A percentile compares a stretch with the other conserved stretches of the same genome.
phyloP scores from a whole-genome alignment of 2,329 filamentous ascomycete genomes.

The Colletotrichum phormii region DNA sequence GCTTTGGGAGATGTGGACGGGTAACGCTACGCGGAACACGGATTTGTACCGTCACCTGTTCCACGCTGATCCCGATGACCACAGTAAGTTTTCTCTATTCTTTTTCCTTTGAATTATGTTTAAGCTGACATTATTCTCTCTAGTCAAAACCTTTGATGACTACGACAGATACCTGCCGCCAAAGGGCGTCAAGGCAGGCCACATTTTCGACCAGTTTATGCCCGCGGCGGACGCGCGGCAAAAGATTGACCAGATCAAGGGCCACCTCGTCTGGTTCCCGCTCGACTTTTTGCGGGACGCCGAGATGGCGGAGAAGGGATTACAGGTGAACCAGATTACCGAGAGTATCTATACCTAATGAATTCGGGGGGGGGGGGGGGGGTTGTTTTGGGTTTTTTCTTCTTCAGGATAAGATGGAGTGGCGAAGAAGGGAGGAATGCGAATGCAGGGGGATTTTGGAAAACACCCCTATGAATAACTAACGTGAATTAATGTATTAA shows the following conservation, averaged over 20 bases:
- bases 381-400: neutral
- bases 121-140: slow-evolving; percentile 29
- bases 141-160: slow-evolving; percentile 88
- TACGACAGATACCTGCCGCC: slow-evolving; percentile 84
- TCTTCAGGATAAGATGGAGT: slow-evolving; percentile 54
- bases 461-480: neutral
- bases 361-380: no score
- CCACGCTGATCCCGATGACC: slow-evolving; percentile 89
- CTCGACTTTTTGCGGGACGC: slow-evolving; percentile 86
- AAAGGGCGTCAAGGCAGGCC: slow-evolving; percentile 80
- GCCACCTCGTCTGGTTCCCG: slow-evolving; percentile 97
- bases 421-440: no score
- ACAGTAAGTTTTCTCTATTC: slow-evolving; percentile 63
- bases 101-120: slow-evolving; percentile 1
- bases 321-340: slow-evolving; percentile 88
- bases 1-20: slow-evolving; percentile 77
- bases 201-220: slow-evolving; percentile 85
- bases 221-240: slow-evolving; percentile 77
- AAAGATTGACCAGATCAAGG: slow-evolving; percentile 81
- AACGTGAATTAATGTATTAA: slow-evolving; percentile 29
- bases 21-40: slow-evolving; percentile 77
- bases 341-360: slow-evolving; percentile 84
- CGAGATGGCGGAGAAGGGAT: slow-evolving; percentile 88
- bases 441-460: no score
- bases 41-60: slow-evolving; percentile 82